Percentiles rank a stretch among this genome's conserved stretches.
These are phyloP conservation scores for Fraxinus paxiana DNA, from an alignment of 305 asterid genomes.

Conservation along the genomic window DNA sequence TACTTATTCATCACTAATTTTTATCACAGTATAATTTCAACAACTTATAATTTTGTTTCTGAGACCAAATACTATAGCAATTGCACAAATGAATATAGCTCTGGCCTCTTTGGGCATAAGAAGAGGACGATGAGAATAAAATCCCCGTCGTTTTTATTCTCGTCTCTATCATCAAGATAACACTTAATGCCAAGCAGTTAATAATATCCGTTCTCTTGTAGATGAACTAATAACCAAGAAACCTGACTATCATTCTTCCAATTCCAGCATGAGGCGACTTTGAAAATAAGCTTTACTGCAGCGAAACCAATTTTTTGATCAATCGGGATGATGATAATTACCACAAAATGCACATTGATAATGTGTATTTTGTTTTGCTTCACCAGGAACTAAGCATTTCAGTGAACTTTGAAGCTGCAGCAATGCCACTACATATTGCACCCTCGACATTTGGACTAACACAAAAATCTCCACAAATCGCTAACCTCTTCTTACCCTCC, in stretches of 20 bases:
- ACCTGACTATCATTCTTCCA: background rate
- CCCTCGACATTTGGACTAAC: conserved; percentile 70
- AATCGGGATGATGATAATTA: background rate
- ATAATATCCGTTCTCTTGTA: background rate
- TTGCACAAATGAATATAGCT: background rate
- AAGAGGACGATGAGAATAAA: background rate
- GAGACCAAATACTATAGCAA: background rate
- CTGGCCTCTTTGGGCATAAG: background rate
- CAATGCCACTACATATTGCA: conserved; percentile 70
- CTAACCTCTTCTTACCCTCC: conserved; percentile 52
- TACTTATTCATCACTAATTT: background rate
- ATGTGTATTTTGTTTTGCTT: background rate
- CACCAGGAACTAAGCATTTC: conserved; percentile 32
- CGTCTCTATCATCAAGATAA: background rate
- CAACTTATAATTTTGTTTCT: background rate
- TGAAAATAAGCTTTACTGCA: background rate
- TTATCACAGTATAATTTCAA: background rate
- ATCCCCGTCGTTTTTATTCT: background rate
- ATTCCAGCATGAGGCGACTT: background rate
- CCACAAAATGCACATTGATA: background rate
- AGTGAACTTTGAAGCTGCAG: conserved; percentile 62
- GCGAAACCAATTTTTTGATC: background rate
- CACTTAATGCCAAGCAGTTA: background rate
- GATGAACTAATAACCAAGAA: background rate
- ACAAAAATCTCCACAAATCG: conserved; percentile 80